Conservation (phyloP, 83 land plant genomes). For the Diphasiastrum complanatum region DNA sequence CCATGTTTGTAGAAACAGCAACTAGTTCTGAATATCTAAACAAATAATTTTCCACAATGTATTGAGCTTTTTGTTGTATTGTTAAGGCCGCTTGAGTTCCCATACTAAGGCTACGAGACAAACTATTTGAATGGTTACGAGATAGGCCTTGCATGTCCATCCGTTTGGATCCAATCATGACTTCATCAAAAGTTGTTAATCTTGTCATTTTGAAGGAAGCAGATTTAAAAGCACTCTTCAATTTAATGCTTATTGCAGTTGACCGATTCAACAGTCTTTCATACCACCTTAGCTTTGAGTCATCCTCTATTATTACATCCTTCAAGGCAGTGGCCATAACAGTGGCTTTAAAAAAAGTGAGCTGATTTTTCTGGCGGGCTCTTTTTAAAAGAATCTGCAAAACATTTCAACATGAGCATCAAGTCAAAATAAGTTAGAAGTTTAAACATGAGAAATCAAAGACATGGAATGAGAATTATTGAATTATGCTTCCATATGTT, state of each 20-base stretch:
- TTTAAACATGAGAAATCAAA: too few relatives aligned
- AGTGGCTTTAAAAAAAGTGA: slow-evolving; percentile 32
- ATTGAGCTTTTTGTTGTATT: neutral
- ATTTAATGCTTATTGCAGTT: neutral
- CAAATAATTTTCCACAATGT: slow-evolving; percentile 2
- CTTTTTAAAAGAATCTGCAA: slow-evolving; percentile 26
- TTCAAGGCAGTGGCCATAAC: slow-evolving; percentile 27
- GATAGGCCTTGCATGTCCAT: neutral
- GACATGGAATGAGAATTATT: too few relatives aligned
- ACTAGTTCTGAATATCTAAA: slow-evolving; percentile 11
- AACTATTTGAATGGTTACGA: neutral
- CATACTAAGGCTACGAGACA: slow-evolving; percentile 4
- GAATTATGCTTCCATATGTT: too few relatives aligned
- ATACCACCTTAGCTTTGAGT: slow-evolving; percentile 19
- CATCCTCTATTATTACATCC: slow-evolving; percentile 26
- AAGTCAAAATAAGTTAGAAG: too few relatives aligned
- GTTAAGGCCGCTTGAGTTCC: slow-evolving; percentile 14
- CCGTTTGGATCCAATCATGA: slow-evolving; percentile 17
- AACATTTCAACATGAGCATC: too few relatives aligned
- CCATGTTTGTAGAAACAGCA: slow-evolving; percentile 3
- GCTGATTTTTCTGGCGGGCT: slow-evolving; percentile 9
- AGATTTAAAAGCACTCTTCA: neutral
- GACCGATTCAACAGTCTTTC: neutral
- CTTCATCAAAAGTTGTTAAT: slow-evolving; percentile 3
- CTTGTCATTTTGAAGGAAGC: slow-evolving; percentile 7